A percentile compares a stretch with the other conserved stretches of the same genome.
These are phyloP conservation scores for Leucosporidium creatinivorum DNA, from an alignment of 768 basidiomycete species.

Conservation along the genomic window DNA sequence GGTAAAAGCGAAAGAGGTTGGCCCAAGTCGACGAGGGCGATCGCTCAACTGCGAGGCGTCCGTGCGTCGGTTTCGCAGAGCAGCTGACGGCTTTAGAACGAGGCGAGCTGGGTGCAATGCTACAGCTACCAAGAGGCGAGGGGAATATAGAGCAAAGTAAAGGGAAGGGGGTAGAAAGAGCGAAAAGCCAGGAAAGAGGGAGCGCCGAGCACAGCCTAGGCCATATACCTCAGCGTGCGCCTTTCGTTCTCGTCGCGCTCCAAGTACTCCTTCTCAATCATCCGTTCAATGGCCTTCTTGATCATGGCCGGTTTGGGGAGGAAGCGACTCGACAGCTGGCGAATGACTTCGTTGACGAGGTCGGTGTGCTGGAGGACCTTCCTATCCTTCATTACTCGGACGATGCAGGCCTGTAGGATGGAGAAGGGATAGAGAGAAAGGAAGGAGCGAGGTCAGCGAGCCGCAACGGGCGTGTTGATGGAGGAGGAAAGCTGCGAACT, in stretches of 20 bases:
- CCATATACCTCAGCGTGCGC: constrained; percentile 31
- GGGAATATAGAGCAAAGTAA: neutral
- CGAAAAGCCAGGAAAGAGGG: neutral
- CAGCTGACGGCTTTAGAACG: neutral
- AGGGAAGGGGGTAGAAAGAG: neutral
- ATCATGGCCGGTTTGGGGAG: constrained; percentile 74
- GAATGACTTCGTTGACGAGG: constrained; percentile 80
- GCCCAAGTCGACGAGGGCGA: neutral
- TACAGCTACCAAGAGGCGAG: neutral
- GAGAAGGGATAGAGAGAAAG: neutral
- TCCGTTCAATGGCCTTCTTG: constrained; percentile 84
- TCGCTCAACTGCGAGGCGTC: no score
- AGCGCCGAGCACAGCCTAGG: neutral
- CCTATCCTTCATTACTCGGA: constrained; percentile 93
- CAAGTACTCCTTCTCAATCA: constrained; percentile 96
- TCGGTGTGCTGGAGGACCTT: constrained; percentile 83
- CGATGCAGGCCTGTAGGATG: constrained; percentile 73
- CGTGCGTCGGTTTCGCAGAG: neutral
- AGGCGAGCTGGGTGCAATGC: neutral
- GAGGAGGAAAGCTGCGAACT: constrained; percentile 14
- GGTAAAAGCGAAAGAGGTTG: neutral
- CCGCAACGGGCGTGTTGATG: neutral
- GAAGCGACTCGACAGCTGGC: constrained; percentile 76
- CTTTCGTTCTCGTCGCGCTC: constrained; percentile 67
- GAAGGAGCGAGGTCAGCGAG: neutral